A percentile compares a stretch with the other conserved stretches of the same genome.
phyloP scores from a whole-genome alignment of 768 basidiomycete genomes.

The Sarcodon sp. region DNA sequence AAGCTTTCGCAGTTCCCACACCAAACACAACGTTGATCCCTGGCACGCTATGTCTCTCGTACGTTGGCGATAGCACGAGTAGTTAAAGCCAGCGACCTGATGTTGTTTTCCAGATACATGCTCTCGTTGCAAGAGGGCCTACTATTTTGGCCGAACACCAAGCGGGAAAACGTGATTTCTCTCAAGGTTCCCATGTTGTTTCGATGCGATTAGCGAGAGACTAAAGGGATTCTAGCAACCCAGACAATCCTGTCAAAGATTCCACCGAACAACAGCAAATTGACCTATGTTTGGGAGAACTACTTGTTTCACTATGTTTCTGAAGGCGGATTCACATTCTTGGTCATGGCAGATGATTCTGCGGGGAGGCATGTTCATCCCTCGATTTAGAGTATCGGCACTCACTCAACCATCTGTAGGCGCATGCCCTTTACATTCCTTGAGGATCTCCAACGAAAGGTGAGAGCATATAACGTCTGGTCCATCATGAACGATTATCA shows the following conservation, averaged over 20 bases:
- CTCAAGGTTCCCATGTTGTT: slow-evolving; percentile 46
- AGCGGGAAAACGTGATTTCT: slow-evolving; percentile 73
- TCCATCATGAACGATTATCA: neutral
- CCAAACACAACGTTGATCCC: neutral
- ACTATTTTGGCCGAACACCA: slow-evolving; percentile 84
- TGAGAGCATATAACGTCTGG: slow-evolving; percentile 9
- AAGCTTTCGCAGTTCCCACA: no score
- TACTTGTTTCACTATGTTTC: slow-evolving; percentile 92
- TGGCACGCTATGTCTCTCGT: slow-evolving; percentile 15
- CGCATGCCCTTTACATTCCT: slow-evolving; percentile 94
- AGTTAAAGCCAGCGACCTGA: neutral
- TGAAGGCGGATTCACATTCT: slow-evolving; percentile 74
- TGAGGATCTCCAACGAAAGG: slow-evolving; percentile 72
- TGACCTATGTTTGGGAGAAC: slow-evolving; percentile 86
- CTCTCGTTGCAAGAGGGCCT: slow-evolving; percentile 66
- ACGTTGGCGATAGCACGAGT: slow-evolving; percentile 1
- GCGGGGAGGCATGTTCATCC: slow-evolving; percentile 57
- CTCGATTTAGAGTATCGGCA: neutral
- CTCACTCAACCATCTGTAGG: slow-evolving; percentile 21
- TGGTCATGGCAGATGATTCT: slow-evolving; percentile 92
- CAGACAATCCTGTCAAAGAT: slow-evolving; percentile 91
- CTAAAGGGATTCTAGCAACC: slow-evolving; percentile 36
- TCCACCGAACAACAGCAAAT: slow-evolving; percentile 74
- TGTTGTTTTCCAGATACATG: slow-evolving; percentile 47
- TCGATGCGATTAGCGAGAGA: neutral